These are phyloP conservation scores for Metrosideros polymorpha DNA, from an alignment of 441 rosid species.

Conservation along the genomic window DNA sequence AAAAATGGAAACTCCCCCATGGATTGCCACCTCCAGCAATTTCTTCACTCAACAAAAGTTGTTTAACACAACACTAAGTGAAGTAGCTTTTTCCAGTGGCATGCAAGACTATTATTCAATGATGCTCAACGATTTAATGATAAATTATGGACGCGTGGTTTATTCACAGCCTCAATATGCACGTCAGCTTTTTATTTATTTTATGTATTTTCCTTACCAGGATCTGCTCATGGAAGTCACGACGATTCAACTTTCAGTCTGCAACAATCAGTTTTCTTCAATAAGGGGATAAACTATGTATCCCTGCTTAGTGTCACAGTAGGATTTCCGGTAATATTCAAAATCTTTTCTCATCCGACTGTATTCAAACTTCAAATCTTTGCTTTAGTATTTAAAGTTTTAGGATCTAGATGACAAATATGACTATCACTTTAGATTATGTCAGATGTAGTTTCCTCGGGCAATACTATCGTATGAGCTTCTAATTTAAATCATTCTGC, in stretches of 20 bases:
- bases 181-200: neutral
- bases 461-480: neutral
- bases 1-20: neutral
- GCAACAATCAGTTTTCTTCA: constrained; percentile 32
- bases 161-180: neutral
- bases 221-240: constrained; percentile 52
- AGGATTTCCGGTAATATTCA: constrained; percentile 55
- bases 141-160: neutral
- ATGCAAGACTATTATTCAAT: neutral
- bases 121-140: neutral
- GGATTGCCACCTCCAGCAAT: neutral
- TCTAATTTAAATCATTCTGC: neutral
- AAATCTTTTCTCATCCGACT: neutral
- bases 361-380: neutral
- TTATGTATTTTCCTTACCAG: constrained; percentile 14
- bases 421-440: neutral
- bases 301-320: constrained; percentile 68
- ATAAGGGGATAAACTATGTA: constrained; percentile 33
- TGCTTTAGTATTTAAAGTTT: neutral
- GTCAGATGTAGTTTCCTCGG: neutral
- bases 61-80: neutral
- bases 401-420: neutral
- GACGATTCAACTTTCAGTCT: constrained; percentile 15
- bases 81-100: neutral
- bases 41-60: neutral